Percentiles rank a stretch among this genome's conserved stretches.
Evolutionary conservation across 495 filamentous ascomycete genomes (phyloP).

Genomic region (Evansstolkia leycettana): DNA sequence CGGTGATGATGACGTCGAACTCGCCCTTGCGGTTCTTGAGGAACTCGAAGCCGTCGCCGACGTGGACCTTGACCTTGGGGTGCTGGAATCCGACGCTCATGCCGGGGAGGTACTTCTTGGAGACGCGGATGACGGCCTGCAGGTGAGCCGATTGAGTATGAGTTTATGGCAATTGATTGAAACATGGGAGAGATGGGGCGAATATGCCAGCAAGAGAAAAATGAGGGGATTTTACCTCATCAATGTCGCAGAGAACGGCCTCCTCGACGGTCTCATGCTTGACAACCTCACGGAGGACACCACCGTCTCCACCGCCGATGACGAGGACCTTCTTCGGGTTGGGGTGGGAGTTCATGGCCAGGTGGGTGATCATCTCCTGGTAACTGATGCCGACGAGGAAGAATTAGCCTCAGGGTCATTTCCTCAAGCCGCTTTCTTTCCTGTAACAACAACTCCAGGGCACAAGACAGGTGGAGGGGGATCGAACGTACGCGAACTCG

Average conservation of each 20-base stretch:
- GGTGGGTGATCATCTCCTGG: slow-evolving; percentile 99
- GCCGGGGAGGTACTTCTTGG: slow-evolving; percentile 92
- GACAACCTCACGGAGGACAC: slow-evolving; percentile 93
- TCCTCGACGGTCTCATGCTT: slow-evolving; percentile 93
- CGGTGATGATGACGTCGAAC: slow-evolving; percentile 99
- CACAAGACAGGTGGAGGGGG: neutral
- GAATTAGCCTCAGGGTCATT: neutral
- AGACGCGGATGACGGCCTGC: slow-evolving; percentile 91
- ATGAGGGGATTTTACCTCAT: slow-evolving; percentile 60
- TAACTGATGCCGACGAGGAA: no score
- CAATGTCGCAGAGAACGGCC: slow-evolving; percentile 94
- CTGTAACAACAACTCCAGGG: no score
- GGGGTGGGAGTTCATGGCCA: slow-evolving; percentile 97
- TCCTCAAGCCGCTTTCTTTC: no score
- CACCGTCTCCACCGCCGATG: slow-evolving; percentile 93
- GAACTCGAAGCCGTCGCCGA: slow-evolving; percentile 98
- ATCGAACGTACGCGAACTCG: slow-evolving; percentile 65
- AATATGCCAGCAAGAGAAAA: neutral
- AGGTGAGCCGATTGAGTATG: slow-evolving; percentile 1
- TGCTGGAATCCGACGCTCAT: slow-evolving; percentile 91
- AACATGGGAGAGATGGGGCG: no score
- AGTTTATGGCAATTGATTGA: no score
- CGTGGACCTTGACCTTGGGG: slow-evolving; percentile 79
- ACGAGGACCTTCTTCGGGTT: slow-evolving; percentile 96
- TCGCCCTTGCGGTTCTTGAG: slow-evolving; percentile 82